Evolutionary conservation across 148 eudicot genomes (phyloP).

Genomic region (Rhododendron vialii): DNA sequence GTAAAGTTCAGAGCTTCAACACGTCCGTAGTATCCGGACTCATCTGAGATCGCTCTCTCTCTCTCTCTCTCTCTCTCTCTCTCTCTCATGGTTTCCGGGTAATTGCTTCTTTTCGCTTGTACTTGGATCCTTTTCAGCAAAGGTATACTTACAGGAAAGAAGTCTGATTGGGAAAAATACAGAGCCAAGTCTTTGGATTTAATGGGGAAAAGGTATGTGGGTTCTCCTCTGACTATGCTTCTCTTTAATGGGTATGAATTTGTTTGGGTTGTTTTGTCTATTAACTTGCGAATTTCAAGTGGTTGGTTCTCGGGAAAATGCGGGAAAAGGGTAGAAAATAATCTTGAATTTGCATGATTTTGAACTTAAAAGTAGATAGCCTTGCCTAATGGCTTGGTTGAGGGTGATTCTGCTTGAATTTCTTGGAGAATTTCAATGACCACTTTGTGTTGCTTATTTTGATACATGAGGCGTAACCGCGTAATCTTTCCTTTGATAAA

Average conservation of each 20-base stretch:
- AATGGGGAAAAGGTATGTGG: slow-evolving; percentile 9
- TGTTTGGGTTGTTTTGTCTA: neutral
- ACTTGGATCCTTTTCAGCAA: neutral
- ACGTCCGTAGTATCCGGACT: neutral
- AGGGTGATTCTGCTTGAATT: neutral
- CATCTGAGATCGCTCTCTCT: neutral
- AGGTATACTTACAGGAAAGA: neutral
- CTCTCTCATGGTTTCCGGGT: neutral
- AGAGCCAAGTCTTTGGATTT: slow-evolving; percentile 4
- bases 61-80: neutral
- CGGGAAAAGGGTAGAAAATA: neutral
- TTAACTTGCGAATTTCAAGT: neutral
- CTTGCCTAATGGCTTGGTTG: neutral
- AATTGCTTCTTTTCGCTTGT: slow-evolving; percentile 1
- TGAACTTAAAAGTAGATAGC: neutral
- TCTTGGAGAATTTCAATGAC: neutral
- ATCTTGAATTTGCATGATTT: neutral
- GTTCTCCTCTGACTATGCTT: neutral
- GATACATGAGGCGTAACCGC: neutral
- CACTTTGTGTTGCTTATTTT: neutral
- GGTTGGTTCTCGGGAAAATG: slow-evolving; percentile 8
- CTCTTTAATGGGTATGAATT: slow-evolving; percentile 8
- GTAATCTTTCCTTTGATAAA: neutral
- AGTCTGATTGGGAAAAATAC: neutral
- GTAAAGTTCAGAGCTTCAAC: slow-evolving; percentile 3